Evolutionary conservation across 176 grass and related monocot genomes (phyloP).

Genomic region (Hordeum marinum): DNA sequence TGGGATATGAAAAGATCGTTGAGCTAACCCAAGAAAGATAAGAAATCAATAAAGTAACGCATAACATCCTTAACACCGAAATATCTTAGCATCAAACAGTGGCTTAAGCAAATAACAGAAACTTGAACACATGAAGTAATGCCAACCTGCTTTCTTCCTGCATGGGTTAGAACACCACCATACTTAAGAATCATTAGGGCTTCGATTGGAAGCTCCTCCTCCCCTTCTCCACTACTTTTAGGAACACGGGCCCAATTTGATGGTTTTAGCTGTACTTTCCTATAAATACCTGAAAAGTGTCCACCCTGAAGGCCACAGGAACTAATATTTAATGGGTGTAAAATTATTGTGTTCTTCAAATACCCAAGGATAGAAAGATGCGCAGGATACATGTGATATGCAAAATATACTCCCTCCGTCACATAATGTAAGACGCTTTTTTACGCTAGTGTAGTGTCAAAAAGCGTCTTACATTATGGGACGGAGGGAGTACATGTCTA

Average conservation of each 20-base stretch:
- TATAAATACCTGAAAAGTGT: conserved; percentile 97
- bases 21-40: not conserved
- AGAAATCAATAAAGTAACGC: not conserved
- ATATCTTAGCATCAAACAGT: not conserved
- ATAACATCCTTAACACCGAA: not conserved
- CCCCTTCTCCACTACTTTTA: conserved; percentile 52
- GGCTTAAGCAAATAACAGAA: not conserved
- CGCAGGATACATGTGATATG: not conserved
- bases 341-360: conserved; percentile 3
- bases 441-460: no score
- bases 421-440: no score
- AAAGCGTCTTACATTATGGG: no score
- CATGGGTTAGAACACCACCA: conserved; percentile 94
- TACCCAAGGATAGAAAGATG: not conserved
- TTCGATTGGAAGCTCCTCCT: conserved; percentile 73
- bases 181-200: conserved; percentile 98
- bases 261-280: conserved; percentile 94
- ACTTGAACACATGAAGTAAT: conserved; percentile 3
- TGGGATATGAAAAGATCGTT: not conserved
- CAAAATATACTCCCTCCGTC: no score
- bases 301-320: conserved; percentile 64
- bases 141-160: conserved; percentile 89
- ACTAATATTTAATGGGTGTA: conserved; percentile 12
- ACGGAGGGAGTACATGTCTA: no score
- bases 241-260: conserved; percentile 65